A percentile compares a stretch with the other conserved stretches of the same genome.
Evolutionary conservation across 2,329 filamentous ascomycete species (phyloP).

Genomic region (Penicillium paneum): DNA sequence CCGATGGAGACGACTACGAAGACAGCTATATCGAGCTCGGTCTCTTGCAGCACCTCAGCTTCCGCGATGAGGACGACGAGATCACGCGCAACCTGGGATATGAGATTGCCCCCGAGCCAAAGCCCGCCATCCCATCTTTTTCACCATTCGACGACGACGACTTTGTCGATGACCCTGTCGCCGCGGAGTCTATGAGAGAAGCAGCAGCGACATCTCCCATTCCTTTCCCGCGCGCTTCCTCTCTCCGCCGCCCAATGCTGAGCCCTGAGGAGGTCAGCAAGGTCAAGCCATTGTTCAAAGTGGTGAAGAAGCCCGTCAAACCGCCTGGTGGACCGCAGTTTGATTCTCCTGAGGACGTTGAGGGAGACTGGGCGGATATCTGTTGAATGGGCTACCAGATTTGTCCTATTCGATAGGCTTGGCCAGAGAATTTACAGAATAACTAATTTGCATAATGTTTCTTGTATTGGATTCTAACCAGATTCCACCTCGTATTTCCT

Average conservation of each 20-base stretch:
- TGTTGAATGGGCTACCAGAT: too few species aligned
- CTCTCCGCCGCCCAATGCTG: background rate
- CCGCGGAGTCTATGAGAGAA: background rate
- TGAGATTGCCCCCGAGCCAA: conserved; percentile 5
- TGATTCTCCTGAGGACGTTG: background rate
- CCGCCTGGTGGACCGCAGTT: background rate
- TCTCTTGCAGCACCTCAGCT: conserved; percentile 6
- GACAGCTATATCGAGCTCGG: conserved; percentile 6
- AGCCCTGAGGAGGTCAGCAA: background rate
- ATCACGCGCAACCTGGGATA: conserved; percentile 4
- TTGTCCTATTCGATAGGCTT: too few species aligned
- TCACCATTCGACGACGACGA: conserved; percentile 9
- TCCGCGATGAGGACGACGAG: conserved; percentile 7
- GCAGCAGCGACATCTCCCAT: background rate
- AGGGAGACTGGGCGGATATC: conserved; percentile 5
- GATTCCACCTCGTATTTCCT: background rate
- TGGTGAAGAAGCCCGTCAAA: background rate
- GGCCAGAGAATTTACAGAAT: too few species aligned
- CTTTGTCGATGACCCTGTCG: background rate
- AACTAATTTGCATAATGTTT: background rate
- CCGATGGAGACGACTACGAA: background rate
- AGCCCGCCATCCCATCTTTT: background rate
- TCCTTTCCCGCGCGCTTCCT: conserved; percentile 3
- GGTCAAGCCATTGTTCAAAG: background rate
- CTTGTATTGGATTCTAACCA: background rate